Evolutionary conservation across 2,329 filamentous ascomycete species (phyloP), one percentile per base, ranked within the genome.

Genomic region (Pseudofabraea citricarpa): DNA sequence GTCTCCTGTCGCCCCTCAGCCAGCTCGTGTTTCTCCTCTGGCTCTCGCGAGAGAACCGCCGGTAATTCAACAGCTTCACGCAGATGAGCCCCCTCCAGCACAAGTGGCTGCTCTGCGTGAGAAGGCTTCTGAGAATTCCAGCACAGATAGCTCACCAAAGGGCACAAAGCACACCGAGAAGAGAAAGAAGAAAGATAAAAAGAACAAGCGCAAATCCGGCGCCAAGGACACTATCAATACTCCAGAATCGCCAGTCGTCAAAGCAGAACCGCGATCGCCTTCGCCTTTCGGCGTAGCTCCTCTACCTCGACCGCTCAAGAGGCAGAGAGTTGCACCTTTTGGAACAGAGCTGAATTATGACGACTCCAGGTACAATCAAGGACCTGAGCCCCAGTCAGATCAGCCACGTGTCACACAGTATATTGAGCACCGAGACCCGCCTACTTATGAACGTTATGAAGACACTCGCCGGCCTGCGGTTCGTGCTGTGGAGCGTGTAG

Each of bases 1-100:
- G 40, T 83, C 81, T 26, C 85, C 84, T 32, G 68, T 84, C 58
- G 87, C 87, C 40, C 86, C 87, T 20, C 86, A 87, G 57, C 85
- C 87, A 41, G 81, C 82, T 38, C 83, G 87, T 58, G 80, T 79
- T 50, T 73, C 85, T 61, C 69, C 75, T 50, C 59, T 83, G 66
- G 68, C 75, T 54, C 64, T 68, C 59, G 63, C 69, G 41, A 64
- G 65, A 53, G 51, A 56, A 22, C 56, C 57, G 48, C 57, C 59
- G 13, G 43, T 59, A 29, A 43, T 56, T 36, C 55, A 57, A 44
- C 53, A 59, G 7, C 41, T 50, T 37, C 38, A 50, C 37, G 37
- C 49, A 29, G 49, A 60, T 24, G 59, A 57, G 44, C 50, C 47
- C n/a, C 53, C 55, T 16, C 67, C 75, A 23, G 73, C 77, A 15